Base-by-base conservation (phyloP, 2,329 filamentous ascomycete species). In the Cordyceps tenuipes region DNA sequence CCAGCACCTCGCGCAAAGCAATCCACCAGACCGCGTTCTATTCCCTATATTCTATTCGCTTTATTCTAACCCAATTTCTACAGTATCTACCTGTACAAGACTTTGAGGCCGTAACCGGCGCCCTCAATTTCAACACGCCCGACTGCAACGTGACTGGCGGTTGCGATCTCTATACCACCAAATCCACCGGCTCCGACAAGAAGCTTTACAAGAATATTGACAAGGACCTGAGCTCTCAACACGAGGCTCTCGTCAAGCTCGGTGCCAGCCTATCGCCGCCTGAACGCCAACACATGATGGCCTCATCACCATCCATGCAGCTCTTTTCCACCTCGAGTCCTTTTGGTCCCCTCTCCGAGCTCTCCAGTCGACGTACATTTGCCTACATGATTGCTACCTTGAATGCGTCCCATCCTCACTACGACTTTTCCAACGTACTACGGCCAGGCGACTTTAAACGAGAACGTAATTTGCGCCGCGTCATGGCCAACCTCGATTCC, bases 181-280 rank as follows among this genome's bases (percentile, higher is more conserved):
- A 99, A 75, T 92, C 94, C 34, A 91, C 93, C 59, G 91, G 92
- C 50, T 87, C 88, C 64, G 94, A 99, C 73, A 97, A 97, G 82
- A 97, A 97, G 72, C 80, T 99, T 9, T 97, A 97, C 80, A 95
- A 92, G 75, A 90, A 88, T 71, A 97, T 99, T 70, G 92, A 97
- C 71, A 86, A 89, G 69, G 91, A 90, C 34, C 84, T 99, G 62
- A 91, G 95, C 73, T 89, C 89, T 43, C 91, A 96, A 73, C 91
- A 97, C 80, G 89, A 91, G 66, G 90, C 91, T 8, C 83, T 96
- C 1, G 80, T 97, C 54, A 88, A 91, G 64, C 83, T 96, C 31
- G 92, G 93, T 34, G 90, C 90, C 19, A 92, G 90, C 52, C 81
- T 97, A 21, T 95, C 93, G 23, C 90, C 92, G 31, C 90, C 91